Conservation (phyloP, 2,329 filamentous ascomycete species). For the Blastomyces percursus region DNA sequence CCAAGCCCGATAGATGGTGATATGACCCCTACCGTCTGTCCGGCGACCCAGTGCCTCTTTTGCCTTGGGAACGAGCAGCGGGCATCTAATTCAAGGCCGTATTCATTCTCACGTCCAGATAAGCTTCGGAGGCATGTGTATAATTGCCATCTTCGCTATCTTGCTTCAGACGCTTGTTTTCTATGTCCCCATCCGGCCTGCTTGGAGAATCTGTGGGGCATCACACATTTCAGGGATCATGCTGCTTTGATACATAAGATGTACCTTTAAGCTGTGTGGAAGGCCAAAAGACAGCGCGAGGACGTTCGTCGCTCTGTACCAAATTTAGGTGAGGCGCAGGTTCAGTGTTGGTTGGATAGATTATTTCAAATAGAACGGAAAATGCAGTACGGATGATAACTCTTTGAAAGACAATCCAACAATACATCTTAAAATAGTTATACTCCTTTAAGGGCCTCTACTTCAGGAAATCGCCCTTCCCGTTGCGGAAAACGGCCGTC, state of each 20-base stretch:
- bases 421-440: too few species aligned
- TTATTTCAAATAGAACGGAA: too few species aligned
- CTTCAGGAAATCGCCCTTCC: too few species aligned
- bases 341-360: background rate
- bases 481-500: too few species aligned
- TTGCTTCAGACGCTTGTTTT: background rate
- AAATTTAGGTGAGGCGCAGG: background rate
- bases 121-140: slow-evolving; percentile 2
- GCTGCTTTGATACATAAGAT: background rate
- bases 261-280: background rate
- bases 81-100: background rate
- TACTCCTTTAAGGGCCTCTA: too few species aligned
- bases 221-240: slow-evolving; percentile 2
- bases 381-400: too few species aligned
- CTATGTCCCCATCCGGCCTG: slow-evolving; percentile 1
- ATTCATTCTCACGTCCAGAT: background rate
- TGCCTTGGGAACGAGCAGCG: background rate
- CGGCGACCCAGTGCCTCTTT: background rate
- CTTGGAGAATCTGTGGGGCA: background rate
- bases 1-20: background rate
- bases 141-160: slow-evolving; percentile 3
- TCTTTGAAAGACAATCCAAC: too few species aligned
- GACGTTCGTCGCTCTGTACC: background rate
- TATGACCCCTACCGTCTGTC: background rate
- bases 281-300: background rate